These are phyloP conservation scores for Buddleja alternifolia DNA, from an alignment of 257 asterid genomes.

Conservation along the genomic window DNA sequence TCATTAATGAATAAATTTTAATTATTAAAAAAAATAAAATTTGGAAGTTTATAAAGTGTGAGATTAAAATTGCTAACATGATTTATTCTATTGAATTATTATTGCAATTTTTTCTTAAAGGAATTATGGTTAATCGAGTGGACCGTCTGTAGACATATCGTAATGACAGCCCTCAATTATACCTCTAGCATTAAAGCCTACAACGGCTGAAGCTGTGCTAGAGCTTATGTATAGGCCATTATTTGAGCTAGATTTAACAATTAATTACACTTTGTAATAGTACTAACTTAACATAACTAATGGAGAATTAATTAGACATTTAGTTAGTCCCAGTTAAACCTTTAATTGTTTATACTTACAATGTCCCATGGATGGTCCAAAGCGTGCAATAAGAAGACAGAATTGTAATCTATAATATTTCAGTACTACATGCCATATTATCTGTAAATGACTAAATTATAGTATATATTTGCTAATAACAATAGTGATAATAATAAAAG, in stretches of 20 bases:
- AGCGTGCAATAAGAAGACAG: conserved; percentile 24
- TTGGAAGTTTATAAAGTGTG: too few relatives aligned
- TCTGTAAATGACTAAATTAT: neutral
- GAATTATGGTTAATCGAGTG: too few relatives aligned
- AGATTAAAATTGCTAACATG: too few relatives aligned
- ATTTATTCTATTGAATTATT: too few relatives aligned
- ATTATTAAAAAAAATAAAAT: too few relatives aligned
- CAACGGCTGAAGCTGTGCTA: neutral
- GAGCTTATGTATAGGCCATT: neutral
- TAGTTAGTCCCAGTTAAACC: neutral
- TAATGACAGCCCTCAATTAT: too few relatives aligned
- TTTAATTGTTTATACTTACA: neutral
- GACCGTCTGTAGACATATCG: too few relatives aligned
- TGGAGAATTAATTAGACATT: neutral
- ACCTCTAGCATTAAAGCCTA: too few relatives aligned
- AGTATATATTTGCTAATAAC: neutral
- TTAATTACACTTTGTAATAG: neutral
- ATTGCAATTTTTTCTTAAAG: too few relatives aligned
- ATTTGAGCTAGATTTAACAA: neutral
- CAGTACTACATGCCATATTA: neutral
- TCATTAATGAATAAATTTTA: too few relatives aligned
- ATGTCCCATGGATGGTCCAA: conserved; percentile 21
- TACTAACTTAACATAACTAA: too few relatives aligned
- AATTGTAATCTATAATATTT: neutral
- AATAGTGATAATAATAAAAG: neutral